phyloP scores from a whole-genome alignment of 1,284 basidiomycete species.

The Sporisorium iseilematis-ciliati region DNA sequence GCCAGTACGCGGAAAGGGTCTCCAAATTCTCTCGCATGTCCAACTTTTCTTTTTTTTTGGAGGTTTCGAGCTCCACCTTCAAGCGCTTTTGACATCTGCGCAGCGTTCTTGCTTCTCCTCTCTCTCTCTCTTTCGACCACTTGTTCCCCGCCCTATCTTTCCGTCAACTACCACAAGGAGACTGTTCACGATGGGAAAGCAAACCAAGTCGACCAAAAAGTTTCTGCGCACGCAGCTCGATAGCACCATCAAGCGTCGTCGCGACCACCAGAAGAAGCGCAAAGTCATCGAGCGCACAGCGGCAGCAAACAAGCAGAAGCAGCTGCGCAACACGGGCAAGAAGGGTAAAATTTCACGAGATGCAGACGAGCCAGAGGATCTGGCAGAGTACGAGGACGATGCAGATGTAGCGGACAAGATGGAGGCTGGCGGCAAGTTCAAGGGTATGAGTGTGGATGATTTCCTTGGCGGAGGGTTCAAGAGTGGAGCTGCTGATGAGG shows the following conservation, averaged over 20 bases:
- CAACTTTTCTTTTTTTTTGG: slow-evolving; percentile 8
- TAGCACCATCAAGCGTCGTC: slow-evolving; percentile 61
- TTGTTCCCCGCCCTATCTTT: background rate
- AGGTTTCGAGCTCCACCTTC: slow-evolving; percentile 12
- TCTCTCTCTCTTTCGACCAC: background rate
- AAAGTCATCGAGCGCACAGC: slow-evolving; percentile 52
- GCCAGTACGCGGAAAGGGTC: slow-evolving; percentile 5
- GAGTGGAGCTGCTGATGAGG: slow-evolving; percentile 46
- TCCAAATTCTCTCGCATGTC: slow-evolving; percentile 1
- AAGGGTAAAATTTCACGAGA: slow-evolving; percentile 25
- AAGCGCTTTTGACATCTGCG: background rate
- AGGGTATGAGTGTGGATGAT: slow-evolving; percentile 65
- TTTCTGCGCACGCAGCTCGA: slow-evolving; percentile 64
- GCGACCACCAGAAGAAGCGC: slow-evolving; percentile 62
- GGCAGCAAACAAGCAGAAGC: slow-evolving; percentile 45
- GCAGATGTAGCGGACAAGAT: slow-evolving; percentile 36
- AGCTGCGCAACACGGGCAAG: slow-evolving; percentile 46
- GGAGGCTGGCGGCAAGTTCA: slow-evolving; percentile 28
- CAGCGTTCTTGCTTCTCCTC: background rate
- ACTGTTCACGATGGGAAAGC: slow-evolving; percentile 59
- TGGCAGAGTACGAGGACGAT: slow-evolving; percentile 45
- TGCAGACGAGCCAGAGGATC: slow-evolving; percentile 25
- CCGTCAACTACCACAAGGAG: background rate
- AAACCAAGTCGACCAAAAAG: slow-evolving; percentile 66
- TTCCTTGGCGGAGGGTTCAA: slow-evolving; percentile 68